Evolutionary conservation across 148 eudicot species (phyloP), one percentile per base, ranked within the genome.

Genomic region (Fagopyrum tataricum): DNA sequence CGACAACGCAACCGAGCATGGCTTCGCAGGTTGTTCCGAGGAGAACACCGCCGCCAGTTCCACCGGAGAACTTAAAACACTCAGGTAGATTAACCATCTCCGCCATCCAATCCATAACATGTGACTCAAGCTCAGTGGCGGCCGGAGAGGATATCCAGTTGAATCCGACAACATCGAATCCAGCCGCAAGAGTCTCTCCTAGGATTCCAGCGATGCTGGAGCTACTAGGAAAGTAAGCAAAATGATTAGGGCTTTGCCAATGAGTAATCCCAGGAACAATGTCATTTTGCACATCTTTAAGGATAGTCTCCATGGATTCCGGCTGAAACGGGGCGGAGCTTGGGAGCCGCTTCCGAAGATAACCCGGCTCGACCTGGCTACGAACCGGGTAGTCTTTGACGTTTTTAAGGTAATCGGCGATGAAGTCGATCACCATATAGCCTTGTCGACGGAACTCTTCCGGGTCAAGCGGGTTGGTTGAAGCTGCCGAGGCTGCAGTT

Each of bases 1-100:
- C 87, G 1, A 76, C 72, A 0, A 86, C 74, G 13, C 85, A 81
- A 26, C 82, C 77, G 0, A 86, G 44, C 4, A 86, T 67, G 15
- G 89, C 87, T 70, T 84, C 89, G 37, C 89, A 82, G 7, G 89
- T 84, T 62, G 89, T 86, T 4, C 89, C 89, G 68, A 82, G 78
- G 77, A 86, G 74, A 17, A 84, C 87, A 0, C 89, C 89, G 24
- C 89, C 87, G 0, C 89, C 89, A 6, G 69, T 68, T 2, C 85
- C 83, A 14, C 72, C 72, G 0, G 82, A 64, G 23, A 84, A 84
- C 13, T 77, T 73, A 49, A 75, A 86, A 1, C 77, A 53, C 18
- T 86, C 72, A 1, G 90, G 90, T 3, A 83, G 55, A 51, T 37
- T 73, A 5, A 83, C 70, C 80, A 80, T 70, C 11, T 76, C 31